Percentiles rank a stretch among this genome's conserved stretches.
phyloP scores from a whole-genome alignment of 768 basidiomycete species.

The Phlebiopsis gigantea region DNA sequence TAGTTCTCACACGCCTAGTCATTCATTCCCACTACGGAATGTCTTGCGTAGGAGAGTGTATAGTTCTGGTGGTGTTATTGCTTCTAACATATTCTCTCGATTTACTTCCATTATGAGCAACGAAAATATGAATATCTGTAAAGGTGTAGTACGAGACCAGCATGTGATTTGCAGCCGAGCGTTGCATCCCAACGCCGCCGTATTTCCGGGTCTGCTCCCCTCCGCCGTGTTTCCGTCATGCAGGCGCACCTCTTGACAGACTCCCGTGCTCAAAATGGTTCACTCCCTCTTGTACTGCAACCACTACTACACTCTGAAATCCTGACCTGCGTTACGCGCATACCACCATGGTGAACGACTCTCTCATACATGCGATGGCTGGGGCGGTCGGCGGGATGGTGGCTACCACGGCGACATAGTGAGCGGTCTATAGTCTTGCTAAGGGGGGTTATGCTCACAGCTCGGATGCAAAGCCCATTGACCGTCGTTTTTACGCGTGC shows the following conservation, averaged over 20 bases:
- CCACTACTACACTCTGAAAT: background rate
- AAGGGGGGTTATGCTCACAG: too few relatives aligned
- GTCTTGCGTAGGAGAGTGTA: too few relatives aligned
- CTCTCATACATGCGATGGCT: slow-evolving; percentile 78
- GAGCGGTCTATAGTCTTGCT: slow-evolving; percentile 23
- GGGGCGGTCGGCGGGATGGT: slow-evolving; percentile 88
- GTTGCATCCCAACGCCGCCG: slow-evolving; percentile 1
- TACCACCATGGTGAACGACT: slow-evolving; percentile 43
- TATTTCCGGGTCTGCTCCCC: background rate
- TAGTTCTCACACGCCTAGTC: too few relatives aligned
- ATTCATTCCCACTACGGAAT: too few relatives aligned
- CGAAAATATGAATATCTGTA: too few relatives aligned
- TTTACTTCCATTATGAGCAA: too few relatives aligned
- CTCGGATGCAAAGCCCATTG: slow-evolving; percentile 57
- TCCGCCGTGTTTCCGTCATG: slow-evolving; percentile 1
- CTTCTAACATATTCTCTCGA: too few relatives aligned
- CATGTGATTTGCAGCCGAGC: background rate
- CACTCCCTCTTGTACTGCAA: background rate
- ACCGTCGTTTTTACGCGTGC: slow-evolving; percentile 90
- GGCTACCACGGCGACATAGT: slow-evolving; percentile 92
- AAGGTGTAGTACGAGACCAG: too few relatives aligned
- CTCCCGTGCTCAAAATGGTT: background rate
- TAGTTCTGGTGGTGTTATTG: too few relatives aligned
- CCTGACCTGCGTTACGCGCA: background rate
- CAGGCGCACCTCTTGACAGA: background rate